Conservation (phyloP, 108 stramenopile genomes). For the Chaetoceros tenuissimus region DNA sequence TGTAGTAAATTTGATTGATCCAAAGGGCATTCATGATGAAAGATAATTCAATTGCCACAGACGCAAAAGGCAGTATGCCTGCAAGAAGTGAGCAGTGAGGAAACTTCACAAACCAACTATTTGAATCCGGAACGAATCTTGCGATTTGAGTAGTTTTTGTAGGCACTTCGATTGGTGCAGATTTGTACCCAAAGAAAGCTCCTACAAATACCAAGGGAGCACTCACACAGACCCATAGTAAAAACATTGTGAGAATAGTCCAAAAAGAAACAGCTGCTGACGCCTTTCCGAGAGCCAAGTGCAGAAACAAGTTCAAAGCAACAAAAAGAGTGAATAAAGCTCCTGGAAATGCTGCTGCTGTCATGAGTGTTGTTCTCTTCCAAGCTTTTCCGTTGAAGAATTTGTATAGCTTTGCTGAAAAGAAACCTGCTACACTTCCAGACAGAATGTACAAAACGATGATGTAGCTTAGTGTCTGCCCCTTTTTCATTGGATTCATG, state of each 20-base stretch:
- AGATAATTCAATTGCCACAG: conserved; percentile 97
- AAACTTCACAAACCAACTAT: conserved; percentile 74
- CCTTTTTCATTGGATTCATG: conserved; percentile 91
- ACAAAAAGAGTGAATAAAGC: conserved; percentile 76
- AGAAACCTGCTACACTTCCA: conserved; percentile 87
- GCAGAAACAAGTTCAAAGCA: conserved; percentile 77
- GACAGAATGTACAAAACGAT: conserved; percentile 88
- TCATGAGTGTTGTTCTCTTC: conserved; percentile 72
- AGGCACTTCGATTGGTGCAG: conserved; percentile 71
- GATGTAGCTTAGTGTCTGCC: conserved; percentile 91
- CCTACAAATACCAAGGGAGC: conserved; percentile 95
- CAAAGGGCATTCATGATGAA: conserved; percentile 99
- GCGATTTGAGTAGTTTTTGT: conserved; percentile 94
- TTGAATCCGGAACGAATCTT: conserved; percentile 72
- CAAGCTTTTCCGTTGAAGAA: conserved; percentile 79
- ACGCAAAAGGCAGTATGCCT: conserved; percentile 97
- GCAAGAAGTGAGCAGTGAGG: conserved; percentile 75
- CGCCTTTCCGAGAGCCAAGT: conserved; percentile 54
- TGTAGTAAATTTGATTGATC: conserved; percentile 98
- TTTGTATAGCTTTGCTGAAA: conserved; percentile 88
- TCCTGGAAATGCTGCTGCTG: conserved; percentile 80
- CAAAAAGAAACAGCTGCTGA: conserved; percentile 90
- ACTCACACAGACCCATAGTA: conserved; percentile 84
- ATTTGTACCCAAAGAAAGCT: conserved; percentile 87
- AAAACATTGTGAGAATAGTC: conserved; percentile 81